phyloP scores from a whole-genome alignment of 495 filamentous ascomycete genomes.

The Xylaria curta region DNA sequence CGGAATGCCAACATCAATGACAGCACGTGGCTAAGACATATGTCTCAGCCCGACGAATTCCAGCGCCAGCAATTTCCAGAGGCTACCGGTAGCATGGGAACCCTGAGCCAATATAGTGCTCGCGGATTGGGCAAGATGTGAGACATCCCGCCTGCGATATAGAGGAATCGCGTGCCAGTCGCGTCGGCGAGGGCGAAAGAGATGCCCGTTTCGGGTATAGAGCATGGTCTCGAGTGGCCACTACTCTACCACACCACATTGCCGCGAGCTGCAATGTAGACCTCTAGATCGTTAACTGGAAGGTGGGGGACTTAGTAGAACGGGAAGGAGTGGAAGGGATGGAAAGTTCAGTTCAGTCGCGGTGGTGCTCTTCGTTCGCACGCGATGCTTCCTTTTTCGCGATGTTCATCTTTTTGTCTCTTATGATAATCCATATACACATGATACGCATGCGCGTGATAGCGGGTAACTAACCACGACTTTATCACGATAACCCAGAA shows the following conservation, averaged over 20 bases:
- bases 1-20: slow-evolving; percentile 16
- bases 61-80: background rate
- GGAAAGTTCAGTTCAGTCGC: background rate
- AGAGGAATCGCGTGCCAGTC: slow-evolving; percentile 26
- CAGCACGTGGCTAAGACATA: background rate
- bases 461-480: background rate
- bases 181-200: slow-evolving; percentile 11
- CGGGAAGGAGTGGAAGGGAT: slow-evolving; percentile 22
- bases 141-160: background rate
- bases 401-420: background rate
- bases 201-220: slow-evolving; percentile 3
- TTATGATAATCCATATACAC: background rate
- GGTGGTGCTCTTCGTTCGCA: slow-evolving; percentile 8
- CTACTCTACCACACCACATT: slow-evolving; percentile 20
- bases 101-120: background rate
- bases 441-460: slow-evolving; percentile 11
- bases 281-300: background rate
- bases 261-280: slow-evolving; percentile 11
- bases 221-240: background rate
- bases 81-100: background rate
- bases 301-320: background rate
- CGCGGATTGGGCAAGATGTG: background rate
- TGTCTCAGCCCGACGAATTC: slow-evolving; percentile 11
- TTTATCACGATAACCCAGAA: background rate
- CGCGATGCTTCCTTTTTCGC: slow-evolving; percentile 13